Base-by-base conservation (phyloP, 805 yeast genomes). In the Candida caryicola region DNA sequence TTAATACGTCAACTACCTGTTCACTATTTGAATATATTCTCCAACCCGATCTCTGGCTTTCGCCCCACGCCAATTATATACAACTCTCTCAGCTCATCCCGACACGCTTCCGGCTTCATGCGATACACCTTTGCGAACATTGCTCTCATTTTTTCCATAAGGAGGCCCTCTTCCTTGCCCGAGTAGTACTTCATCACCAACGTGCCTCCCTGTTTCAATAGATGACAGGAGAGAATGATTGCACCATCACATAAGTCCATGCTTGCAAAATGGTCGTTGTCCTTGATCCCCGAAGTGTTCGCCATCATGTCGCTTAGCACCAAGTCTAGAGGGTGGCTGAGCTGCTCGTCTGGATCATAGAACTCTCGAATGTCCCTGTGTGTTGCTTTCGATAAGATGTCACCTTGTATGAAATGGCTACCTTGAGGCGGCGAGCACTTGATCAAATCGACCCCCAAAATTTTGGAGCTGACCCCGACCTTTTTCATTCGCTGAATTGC, bases 171-270 rank as follows among this genome's bases (percentile, higher is more conserved):
- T 49, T 88, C 95, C 28, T 74, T 69, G 0, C 99, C 99, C 0
- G 90, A 76, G 59, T 77, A 90, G 50, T 81, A 83, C 60, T 93
- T 93, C 69, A 95, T 84, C 10, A 88, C 82, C 52, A 87, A 76
- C 8, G 66, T 52, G 1, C 99, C 99, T 18, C 77, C 76, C 4
- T 80, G 77, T 44, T 70, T 78, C 18, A 93, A 62, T n/a, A 85
- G 61, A 44, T 80, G 83, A 37, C 82, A 71, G 1, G 95, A 82
- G 34, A 90, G 72, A 5, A 86, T 71, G 36, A 93, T 59, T 0
- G 95, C 96, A 0, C 96, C 96, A 51, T 87, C 93, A 59, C 97
- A 91, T 19, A 91, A 66, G 54, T 90, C 90, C 86, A 93, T 83
- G 44, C 96, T 88, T 48, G 78, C 79, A 10, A 74, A 65, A 61